Percentiles rank a stretch among this genome's conserved stretches.
Conservation (phyloP, 1,284 basidiomycete genomes). For the Cutaneotrichosporon cutaneum region DNA sequence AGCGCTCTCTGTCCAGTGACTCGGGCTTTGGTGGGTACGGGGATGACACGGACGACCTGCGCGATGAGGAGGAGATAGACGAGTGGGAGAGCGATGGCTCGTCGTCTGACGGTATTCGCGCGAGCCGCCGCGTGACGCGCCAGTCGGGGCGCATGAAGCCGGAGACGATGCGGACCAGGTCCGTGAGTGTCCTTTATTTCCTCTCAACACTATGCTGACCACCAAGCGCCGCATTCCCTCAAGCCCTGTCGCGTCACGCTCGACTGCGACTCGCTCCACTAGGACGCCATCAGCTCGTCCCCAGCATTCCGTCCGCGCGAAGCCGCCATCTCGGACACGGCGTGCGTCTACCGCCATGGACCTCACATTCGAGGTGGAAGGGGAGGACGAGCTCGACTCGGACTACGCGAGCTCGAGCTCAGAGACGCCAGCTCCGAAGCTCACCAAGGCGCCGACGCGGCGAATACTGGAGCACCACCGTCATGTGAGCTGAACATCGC, state of each 20-base stretch:
- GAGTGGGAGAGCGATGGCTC: slow-evolving; percentile 5
- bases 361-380: slow-evolving; percentile 14
- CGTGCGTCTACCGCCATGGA: not conserved
- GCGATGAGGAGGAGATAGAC: slow-evolving; percentile 6
- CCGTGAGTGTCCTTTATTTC: not conserved
- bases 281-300: no score
- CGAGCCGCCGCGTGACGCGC: not conserved
- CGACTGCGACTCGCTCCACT: no score
- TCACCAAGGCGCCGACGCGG: slow-evolving; percentile 4
- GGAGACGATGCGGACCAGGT: not conserved
- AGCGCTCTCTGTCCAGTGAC: not conserved
- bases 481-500: slow-evolving; percentile 10
- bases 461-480: slow-evolving; percentile 23
- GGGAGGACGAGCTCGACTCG: slow-evolving; percentile 21
- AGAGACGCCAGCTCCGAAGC: not conserved
- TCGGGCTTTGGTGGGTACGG: slow-evolving; percentile 7
- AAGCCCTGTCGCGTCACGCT: no score
- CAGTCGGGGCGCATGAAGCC: not conserved
- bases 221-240: no score
- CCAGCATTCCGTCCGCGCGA: not conserved
- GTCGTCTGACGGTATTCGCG: not conserved
- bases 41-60: slow-evolving; percentile 7
- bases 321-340: not conserved
- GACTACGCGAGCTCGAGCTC: slow-evolving; percentile 13
- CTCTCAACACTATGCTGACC: not conserved